Evolutionary conservation across 768 basidiomycete genomes (phyloP).

Genomic region (Termitomyces sp.): DNA sequence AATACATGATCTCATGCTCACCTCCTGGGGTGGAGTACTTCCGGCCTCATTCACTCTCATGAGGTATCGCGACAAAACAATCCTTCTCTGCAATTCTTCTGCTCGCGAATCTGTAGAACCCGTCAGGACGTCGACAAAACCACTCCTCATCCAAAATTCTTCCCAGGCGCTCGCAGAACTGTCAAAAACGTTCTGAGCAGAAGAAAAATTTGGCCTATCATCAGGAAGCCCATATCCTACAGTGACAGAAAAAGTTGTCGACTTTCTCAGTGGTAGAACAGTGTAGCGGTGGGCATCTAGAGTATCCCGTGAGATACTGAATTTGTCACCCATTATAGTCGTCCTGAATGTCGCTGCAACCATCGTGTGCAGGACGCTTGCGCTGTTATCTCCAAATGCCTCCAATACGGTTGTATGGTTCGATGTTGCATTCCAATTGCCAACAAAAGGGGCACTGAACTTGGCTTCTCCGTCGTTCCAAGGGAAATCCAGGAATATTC

Average conservation of each 20-base stretch:
- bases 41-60: slow-evolving; percentile 57
- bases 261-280: slow-evolving; percentile 25
- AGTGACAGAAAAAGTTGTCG: slow-evolving; percentile 28
- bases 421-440: slow-evolving; percentile 38
- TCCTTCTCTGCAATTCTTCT: slow-evolving; percentile 49
- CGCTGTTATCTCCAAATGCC: slow-evolving; percentile 16
- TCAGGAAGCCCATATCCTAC: slow-evolving; percentile 21
- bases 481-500: slow-evolving; percentile 51
- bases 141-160: slow-evolving; percentile 39
- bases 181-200: slow-evolving; percentile 17
- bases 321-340: slow-evolving; percentile 32
- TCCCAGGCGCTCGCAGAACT: slow-evolving; percentile 38
- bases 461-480: slow-evolving; percentile 55
- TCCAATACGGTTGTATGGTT: slow-evolving; percentile 42
- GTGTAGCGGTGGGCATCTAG: slow-evolving; percentile 40
- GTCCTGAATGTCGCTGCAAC: slow-evolving; percentile 36
- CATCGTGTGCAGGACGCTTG: slow-evolving; percentile 37
- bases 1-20: slow-evolving; percentile 17
- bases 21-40: slow-evolving; percentile 52
- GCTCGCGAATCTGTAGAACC: slow-evolving; percentile 45
- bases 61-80: slow-evolving; percentile 50
- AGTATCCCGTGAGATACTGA: slow-evolving; percentile 36
- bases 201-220: slow-evolving; percentile 10
- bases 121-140: slow-evolving; percentile 47
- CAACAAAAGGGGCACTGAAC: slow-evolving; percentile 55